Evolutionary conservation across 164 flowering plant genomes (phyloP).

Genomic region (Piper betle): DNA sequence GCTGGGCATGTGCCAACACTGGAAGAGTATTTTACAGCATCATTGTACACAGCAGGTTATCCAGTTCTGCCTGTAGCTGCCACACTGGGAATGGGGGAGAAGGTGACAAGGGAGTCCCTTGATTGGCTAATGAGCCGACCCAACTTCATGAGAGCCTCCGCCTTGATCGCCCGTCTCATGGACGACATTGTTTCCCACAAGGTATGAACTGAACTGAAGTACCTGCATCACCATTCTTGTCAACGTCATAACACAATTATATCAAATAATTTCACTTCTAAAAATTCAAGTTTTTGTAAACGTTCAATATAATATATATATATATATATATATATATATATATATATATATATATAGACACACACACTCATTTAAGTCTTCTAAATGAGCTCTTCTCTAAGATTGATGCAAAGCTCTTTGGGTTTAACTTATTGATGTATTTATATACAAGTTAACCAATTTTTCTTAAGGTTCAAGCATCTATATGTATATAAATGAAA

Average conservation of each 20-base stretch:
- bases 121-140: conserved; percentile 2
- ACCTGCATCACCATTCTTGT: no score
- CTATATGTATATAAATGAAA: no score
- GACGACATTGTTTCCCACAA: conserved; percentile 21
- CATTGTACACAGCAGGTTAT: background rate
- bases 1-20: background rate
- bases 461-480: no score
- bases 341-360: no score
- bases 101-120: conserved; percentile 1
- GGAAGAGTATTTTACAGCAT: conserved; percentile 1
- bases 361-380: background rate
- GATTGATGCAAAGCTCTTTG: no score
- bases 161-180: conserved; percentile 10
- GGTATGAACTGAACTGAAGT: conserved; percentile 4
- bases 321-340: no score
- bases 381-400: no score
- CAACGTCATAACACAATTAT: background rate
- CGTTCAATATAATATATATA: no score
- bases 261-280: background rate
- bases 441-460: no score
- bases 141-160: conserved; percentile 7
- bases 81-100: conserved; percentile 1
- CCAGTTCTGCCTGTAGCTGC: background rate
- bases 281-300: no score
- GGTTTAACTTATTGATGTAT: no score